Evolutionary conservation across 2,329 filamentous ascomycete genomes (phyloP).

Genomic region (Aspergillus latus): DNA sequence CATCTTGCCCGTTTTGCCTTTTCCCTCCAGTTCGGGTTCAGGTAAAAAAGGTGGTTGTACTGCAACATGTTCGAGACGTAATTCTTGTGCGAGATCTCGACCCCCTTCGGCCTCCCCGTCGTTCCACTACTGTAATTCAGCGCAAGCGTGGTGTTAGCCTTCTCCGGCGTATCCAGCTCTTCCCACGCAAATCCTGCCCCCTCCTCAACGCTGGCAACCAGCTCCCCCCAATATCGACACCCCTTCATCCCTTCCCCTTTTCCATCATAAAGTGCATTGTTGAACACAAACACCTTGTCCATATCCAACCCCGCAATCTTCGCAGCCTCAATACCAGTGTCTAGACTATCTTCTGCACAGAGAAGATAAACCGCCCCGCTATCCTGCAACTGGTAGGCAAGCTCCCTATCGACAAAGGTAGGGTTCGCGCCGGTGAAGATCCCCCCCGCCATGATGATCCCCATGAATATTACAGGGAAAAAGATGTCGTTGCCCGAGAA

Average conservation of each 20-base stretch:
- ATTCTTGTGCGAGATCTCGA: conserved; percentile 75
- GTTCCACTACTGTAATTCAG: conserved; percentile 76
- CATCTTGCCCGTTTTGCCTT: conserved; percentile 44
- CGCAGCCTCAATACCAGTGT: conserved; percentile 67
- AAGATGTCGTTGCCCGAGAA: conserved; percentile 74
- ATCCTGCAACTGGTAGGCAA: conserved; percentile 74
- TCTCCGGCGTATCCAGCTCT: conserved; percentile 42
- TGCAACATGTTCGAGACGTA: conserved; percentile 70
- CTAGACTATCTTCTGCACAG: conserved; percentile 56
- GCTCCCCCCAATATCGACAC: conserved; percentile 63
- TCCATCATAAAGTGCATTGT: conserved; percentile 54
- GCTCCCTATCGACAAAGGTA: conserved; percentile 66
- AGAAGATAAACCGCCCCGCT: conserved; percentile 68
- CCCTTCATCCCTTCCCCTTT: conserved; percentile 37
- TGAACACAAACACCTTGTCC: conserved; percentile 64
- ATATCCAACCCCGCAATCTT: conserved; percentile 55
- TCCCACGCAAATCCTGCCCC: conserved; percentile 65
- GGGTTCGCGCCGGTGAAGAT: conserved; percentile 77
- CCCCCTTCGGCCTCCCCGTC: conserved; percentile 80
- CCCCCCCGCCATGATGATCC: conserved; percentile 73
- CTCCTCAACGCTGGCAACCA: conserved; percentile 54
- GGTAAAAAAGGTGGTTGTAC: conserved; percentile 50
- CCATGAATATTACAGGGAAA: conserved; percentile 69
- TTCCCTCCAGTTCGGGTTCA: conserved; percentile 52
- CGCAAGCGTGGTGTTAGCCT: conserved; percentile 47